Conservation (phyloP, 2,329 filamentous ascomycete species). For the Diaporthe citrichinensis region DNA sequence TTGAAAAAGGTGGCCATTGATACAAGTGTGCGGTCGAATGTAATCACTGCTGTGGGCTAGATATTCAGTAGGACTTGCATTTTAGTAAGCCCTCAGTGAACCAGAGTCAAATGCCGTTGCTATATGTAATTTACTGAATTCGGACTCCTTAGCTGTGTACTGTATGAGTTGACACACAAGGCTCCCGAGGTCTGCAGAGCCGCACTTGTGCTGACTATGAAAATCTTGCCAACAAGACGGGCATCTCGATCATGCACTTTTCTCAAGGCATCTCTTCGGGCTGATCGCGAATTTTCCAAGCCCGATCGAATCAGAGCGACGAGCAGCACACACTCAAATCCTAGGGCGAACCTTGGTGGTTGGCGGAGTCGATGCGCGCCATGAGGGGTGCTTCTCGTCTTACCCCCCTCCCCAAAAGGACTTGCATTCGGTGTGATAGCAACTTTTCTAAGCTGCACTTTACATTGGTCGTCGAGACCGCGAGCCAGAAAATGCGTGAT, state of each 20-base stretch:
- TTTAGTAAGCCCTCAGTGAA: no score
- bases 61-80: no score
- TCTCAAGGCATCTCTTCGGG: background rate
- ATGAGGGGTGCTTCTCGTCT: background rate
- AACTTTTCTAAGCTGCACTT: background rate
- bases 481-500: background rate
- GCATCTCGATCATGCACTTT: no score
- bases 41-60: no score
- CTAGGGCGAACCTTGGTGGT: background rate
- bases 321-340: background rate
- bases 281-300: background rate
- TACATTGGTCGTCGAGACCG: background rate
- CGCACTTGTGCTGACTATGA: background rate
- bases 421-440: background rate
- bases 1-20: background rate
- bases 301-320: background rate
- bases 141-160: background rate
- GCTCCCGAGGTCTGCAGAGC: background rate
- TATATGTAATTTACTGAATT: background rate
- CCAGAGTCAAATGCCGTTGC: no score
- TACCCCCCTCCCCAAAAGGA: background rate
- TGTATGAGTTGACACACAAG: background rate
- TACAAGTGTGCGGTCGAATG: no score
- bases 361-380: background rate
- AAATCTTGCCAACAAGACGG: no score